A percentile compares a stretch with the other conserved stretches of the same genome.
Conservation (phyloP, 495 filamentous ascomycete genomes). For the Aspergillus funiculosus region DNA sequence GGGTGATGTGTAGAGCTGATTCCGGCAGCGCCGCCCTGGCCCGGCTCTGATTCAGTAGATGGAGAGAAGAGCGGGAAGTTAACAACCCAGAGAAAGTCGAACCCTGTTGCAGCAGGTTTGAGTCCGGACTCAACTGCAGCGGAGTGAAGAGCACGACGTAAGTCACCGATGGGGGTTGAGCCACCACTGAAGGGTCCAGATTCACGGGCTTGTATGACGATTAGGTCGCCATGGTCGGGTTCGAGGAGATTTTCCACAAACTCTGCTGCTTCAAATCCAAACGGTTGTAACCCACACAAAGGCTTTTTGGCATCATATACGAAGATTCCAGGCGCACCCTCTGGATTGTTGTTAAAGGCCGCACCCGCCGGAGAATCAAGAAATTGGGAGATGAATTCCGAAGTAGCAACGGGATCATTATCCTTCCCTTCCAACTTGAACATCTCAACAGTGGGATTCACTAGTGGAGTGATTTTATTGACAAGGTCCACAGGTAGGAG, state of each 20-base stretch:
- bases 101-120: constrained; percentile 48
- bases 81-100: constrained; percentile 74
- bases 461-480: constrained; percentile 60
- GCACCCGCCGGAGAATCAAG: constrained; percentile 59
- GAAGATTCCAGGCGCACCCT: constrained; percentile 71
- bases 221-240: constrained; percentile 62
- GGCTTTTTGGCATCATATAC: constrained; percentile 64
- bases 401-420: constrained; percentile 43
- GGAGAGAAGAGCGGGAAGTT: constrained; percentile 91
- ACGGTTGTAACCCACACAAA: constrained; percentile 62
- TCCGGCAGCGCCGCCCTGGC: constrained; percentile 74
- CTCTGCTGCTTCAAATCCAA: constrained; percentile 70
- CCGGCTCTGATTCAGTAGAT: constrained; percentile 60
- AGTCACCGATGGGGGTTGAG: constrained; percentile 72
- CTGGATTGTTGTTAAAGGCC: constrained; percentile 56
- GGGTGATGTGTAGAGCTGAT: constrained; percentile 90
- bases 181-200: constrained; percentile 53
- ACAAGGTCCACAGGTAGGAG: constrained; percentile 61
- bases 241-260: constrained; percentile 47
- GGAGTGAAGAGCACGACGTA: constrained; percentile 65
- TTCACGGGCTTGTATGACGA: constrained; percentile 74
- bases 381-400: constrained; percentile 60
- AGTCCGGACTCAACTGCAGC: constrained; percentile 55
- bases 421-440: constrained; percentile 53
- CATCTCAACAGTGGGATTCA: constrained; percentile 60